Base-by-base conservation (phyloP, 2,329 filamentous ascomycete species). In the Neopestalotiopsis clavispora region DNA sequence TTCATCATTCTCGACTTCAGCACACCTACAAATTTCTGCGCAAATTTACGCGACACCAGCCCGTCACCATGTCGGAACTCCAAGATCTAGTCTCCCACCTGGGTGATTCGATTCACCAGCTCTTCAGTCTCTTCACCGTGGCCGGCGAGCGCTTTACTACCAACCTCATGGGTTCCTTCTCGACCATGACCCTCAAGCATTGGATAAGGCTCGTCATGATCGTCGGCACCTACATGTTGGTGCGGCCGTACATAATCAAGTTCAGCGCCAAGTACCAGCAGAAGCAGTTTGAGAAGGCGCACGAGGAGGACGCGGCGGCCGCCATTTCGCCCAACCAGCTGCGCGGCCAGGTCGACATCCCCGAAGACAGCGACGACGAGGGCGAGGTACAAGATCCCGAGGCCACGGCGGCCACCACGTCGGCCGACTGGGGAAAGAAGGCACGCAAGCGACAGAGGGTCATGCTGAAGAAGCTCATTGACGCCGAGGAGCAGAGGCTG, bases 221-320 rank as follows among this genome's bases (percentile, higher is more conserved):
- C 70, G 87, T 94, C 23, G 89, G 93, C 75, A 90, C 88, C 67
- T 97, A 95, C 83, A 77, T 90, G 72, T 86, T 96, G 66, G 75
- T 94, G 30, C 90, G 94, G 1, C 93, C 93, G 0, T 94, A 94
- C 78, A 79, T 95, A 65, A 85, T 95, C 75, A 91, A 91, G 76
- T 80, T 89, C 49, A 90, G 89, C 74, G 88, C 86, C 70, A 89
- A 87, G 74, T 80, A 86, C 71, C 89, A 93, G 76, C 87, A 90
- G 78, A 86, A 86, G 75, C 85, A 91, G 77, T 84, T 92, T 76
- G 89, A 91, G 74, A 85, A 90, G 75, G 85, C 84, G 72, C 81
- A 85, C 58, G 84, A 86, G 40, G 79, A 80, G 34, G 79, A 80
- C 5, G 73, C 75, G 28, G 82, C 83, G 70, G 84, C 86, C 12